These are phyloP conservation scores for Ambispora gerdemannii DNA, from an alignment of 192 early-diverging fungal species.

Conservation along the genomic window DNA sequence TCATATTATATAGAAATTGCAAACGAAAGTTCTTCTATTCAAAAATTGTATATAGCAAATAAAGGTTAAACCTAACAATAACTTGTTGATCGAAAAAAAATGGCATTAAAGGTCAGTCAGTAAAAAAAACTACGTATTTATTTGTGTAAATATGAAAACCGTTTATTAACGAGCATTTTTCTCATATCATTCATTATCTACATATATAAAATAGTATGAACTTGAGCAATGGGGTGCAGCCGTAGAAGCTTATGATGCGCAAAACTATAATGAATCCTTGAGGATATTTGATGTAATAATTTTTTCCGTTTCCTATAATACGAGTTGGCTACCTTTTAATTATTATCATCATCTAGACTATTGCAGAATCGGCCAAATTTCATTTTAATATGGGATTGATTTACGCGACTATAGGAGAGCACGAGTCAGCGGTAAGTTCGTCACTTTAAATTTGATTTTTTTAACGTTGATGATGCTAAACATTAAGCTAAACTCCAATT, in stretches of 20 bases:
- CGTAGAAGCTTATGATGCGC: constrained; percentile 68
- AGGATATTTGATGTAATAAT: constrained; percentile 63
- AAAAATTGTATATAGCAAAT: background rate
- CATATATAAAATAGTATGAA: constrained; percentile 55
- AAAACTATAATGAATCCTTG: constrained; percentile 65
- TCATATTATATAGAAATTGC: background rate
- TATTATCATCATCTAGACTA: constrained; percentile 43
- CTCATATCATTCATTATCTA: background rate
- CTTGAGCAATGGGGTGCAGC: constrained; percentile 82
- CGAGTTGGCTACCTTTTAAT: background rate
- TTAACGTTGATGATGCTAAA: background rate
- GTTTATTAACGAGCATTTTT: background rate
- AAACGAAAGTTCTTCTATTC: background rate
- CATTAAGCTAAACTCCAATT: constrained; percentile 19
- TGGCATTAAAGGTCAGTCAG: background rate
- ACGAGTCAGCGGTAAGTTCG: constrained; percentile 77
- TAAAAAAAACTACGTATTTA: background rate
- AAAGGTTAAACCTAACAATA: background rate
- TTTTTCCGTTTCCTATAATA: background rate
- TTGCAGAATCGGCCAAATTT: constrained; percentile 91
- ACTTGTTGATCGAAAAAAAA: background rate
- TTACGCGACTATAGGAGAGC: constrained; percentile 67
- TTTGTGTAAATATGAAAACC: background rate
- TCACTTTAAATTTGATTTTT: background rate
- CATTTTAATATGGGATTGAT: constrained; percentile 95